Conservation (phyloP, 208 protist genomes). For the Blechomonas ayalai region DNA sequence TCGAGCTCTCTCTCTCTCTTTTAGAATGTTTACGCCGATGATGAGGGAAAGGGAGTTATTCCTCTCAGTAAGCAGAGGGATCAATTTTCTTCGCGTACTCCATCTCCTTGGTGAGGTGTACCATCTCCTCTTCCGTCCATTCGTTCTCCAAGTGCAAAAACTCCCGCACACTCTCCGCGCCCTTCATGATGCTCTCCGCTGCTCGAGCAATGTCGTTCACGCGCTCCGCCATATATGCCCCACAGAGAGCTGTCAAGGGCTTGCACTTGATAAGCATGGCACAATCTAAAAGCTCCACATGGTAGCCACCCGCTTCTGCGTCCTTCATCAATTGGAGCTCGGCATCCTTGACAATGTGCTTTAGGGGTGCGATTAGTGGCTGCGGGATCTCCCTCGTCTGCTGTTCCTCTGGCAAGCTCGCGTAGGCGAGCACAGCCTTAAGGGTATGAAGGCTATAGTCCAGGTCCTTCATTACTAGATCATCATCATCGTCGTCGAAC, state of each 20-base stretch:
- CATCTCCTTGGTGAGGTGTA: constrained; percentile 58
- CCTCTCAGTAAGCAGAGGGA: constrained; percentile 33
- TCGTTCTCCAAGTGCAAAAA: constrained; percentile 43
- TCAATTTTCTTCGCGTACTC: constrained; percentile 56
- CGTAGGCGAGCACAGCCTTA: constrained; percentile 22
- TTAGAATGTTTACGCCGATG: neutral
- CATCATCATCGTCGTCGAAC: too few relatives aligned
- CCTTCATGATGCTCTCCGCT: constrained; percentile 62
- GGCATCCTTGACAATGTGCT: constrained; percentile 12
- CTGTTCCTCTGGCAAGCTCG: constrained; percentile 11
- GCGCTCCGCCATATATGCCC: constrained; percentile 44
- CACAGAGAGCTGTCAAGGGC: constrained; percentile 31
- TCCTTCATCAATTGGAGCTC: constrained; percentile 38
- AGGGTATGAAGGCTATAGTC: constrained; percentile 26
- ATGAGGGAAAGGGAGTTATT: too few relatives aligned
- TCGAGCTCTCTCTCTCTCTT: too few relatives aligned
- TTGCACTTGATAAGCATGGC: constrained; percentile 36
- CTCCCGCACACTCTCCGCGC: constrained; percentile 38
- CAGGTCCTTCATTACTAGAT: constrained; percentile 12
- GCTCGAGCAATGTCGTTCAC: constrained; percentile 48
- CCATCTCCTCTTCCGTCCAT: constrained; percentile 43
- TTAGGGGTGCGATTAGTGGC: constrained; percentile 24
- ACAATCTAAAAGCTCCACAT: constrained; percentile 40
- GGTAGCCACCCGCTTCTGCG: constrained; percentile 24
- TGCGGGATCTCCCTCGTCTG: constrained; percentile 29